Conservation (phyloP, 345 rosid genomes). For the Euphorbia pulcherrima region DNA sequence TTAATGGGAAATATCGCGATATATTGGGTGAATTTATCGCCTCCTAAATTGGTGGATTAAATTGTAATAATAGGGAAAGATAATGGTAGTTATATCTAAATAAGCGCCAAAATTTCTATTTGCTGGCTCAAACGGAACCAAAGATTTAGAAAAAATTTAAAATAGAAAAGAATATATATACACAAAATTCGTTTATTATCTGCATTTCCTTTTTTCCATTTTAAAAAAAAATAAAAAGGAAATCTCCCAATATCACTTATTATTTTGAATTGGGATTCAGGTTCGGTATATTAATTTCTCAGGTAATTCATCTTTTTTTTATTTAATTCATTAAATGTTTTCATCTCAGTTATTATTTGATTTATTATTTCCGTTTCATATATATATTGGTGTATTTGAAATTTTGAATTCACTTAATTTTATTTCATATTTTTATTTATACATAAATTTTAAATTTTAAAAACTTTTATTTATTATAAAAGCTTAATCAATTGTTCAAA, state of each 20-base stretch:
- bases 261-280: background rate
- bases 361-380: no score
- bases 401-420: constrained; percentile 1
- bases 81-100: constrained; percentile 19
- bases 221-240: background rate
- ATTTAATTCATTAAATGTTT: background rate
- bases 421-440: no score
- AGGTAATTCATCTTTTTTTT: constrained; percentile 21
- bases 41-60: constrained; percentile 14
- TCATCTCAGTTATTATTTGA: background rate
- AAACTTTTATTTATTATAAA: no score
- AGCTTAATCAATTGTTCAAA: background rate
- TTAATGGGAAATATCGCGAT: constrained; percentile 14
- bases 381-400: no score
- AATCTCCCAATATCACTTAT: constrained; percentile 14
- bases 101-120: constrained; percentile 38
- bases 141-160: background rate
- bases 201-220: constrained; percentile 12
- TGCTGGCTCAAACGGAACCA: constrained; percentile 15
- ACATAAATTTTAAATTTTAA: no score
- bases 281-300: constrained; percentile 16
- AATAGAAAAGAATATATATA: background rate
- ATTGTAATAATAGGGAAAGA: constrained; percentile 16
- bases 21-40: constrained; percentile 21
- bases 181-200: background rate